Base-by-base conservation (phyloP, 352 stramenopile species). In the Elongisporangium senticosum region DNA sequence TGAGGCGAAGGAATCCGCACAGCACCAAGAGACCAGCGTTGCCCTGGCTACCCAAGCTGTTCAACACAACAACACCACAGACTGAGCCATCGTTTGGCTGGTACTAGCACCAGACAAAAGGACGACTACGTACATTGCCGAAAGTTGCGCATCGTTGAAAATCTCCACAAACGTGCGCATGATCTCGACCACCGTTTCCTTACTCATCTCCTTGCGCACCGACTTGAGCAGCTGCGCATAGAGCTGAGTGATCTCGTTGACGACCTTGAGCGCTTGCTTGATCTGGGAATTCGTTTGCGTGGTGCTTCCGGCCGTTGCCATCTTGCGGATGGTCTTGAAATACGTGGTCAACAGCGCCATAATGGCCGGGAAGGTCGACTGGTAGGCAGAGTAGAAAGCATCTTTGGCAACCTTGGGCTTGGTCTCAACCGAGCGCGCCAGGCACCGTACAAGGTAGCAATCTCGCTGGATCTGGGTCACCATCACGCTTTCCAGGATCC, bases 121-220 rank as follows among this genome's bases (percentile, higher is more conserved):
- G 10, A 7, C 8, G 22, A 19, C 6, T 8, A 81, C 79, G 61
- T 81, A 93, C 83, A 86, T 64, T 49, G 65, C 54, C 20, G 72
- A 79, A n/a, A 93, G 71, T n/a, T 89, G 81, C 23, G 70, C 28
- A 49, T 91, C 71, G 49, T 83, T 82, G 61, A 93, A 93, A 26
- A 90, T 89, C 58, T 89, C 78, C 21, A 93, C 79, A 51, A 93
- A 90, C 15, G 81, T 75, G 47, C 67, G 72, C 71, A 93, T 90
- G 51, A 91, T 78, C 20, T 86, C 77, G 1, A 67, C 71, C 20
- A 93, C 79, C 0, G 65, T 79, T 0, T 89, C 79, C 56, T 88
- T 91, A 19, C 78, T 78, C 77, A 93, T 89, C 61, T 93, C 81
- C 66, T 90, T 90, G 2, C 83, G 83, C 21, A 93, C 80, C 7